Evolutionary conservation across 2,329 filamentous ascomycete species (phyloP).

Genomic region (Catunica adiposa): DNA sequence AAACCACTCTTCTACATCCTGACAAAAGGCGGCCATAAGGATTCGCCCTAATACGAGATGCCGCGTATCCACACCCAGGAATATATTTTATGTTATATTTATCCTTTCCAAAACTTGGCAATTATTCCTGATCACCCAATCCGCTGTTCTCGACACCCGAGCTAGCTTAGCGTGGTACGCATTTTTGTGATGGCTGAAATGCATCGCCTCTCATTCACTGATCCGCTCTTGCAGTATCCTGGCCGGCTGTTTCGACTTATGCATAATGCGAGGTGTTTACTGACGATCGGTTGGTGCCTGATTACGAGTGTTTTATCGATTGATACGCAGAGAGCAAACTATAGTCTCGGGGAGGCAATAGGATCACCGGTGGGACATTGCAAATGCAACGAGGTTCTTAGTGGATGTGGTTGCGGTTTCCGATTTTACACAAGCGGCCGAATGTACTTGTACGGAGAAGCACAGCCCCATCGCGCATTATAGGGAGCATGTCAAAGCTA

Average conservation of each 20-base stretch:
- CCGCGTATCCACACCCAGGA: too few species aligned
- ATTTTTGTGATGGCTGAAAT: not conserved
- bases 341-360: not conserved
- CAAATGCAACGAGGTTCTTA: not conserved
- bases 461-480: not conserved
- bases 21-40: too few species aligned
- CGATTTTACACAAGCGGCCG: not conserved
- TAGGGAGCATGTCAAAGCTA: not conserved
- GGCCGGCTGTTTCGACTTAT: not conserved
- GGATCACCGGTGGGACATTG: not conserved
- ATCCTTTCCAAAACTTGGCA: too few species aligned
- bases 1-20: too few species aligned
- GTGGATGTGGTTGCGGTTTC: not conserved
- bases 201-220: not conserved
- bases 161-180: not conserved
- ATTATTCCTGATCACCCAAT: too few species aligned
- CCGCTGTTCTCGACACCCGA: not conserved
- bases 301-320: not conserved
- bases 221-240: not conserved
- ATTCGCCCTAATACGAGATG: too few species aligned
- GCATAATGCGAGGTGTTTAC: too few species aligned
- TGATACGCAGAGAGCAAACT: not conserved
- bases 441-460: slow-evolving; percentile 1
- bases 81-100: too few species aligned
- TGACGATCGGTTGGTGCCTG: not conserved